Base-by-base conservation (phyloP, 2,329 filamentous ascomycete genomes). In the Curvularia lunata region DNA sequence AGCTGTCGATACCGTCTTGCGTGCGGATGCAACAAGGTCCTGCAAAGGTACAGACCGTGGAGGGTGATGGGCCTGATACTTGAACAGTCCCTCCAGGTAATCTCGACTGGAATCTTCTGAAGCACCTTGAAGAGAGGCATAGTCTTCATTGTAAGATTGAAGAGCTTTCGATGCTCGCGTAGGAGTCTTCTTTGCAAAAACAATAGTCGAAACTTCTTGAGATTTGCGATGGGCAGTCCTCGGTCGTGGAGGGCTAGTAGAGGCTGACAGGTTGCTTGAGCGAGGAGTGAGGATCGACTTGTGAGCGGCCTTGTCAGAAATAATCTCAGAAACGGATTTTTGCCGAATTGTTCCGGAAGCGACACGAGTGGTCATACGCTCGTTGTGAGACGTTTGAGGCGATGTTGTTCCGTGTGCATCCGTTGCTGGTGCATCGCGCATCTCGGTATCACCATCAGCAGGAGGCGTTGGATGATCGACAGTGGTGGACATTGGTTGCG, bases 1-100 rank as follows among this genome's bases (percentile, higher is more conserved):
- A 1, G 88, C 83, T 0, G 94, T 98, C 1, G 90, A 92, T 10
- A 98, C 81, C 0, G 92, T 96, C 75, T 99, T 99, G 71, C 93
- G 90, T 4, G 93, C 91, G 43, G 91, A 89, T 54, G 88, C 85
- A 3, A 98, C 81, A 0, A 98, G 83, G 41, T 91, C 88, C 55
- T 91, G 80, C n/a, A 89, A 78, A 23, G 82, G 79, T 18, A 76
- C 77, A 41, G 82, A 80, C 58, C 83, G 78, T 45, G 83, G 83
- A 42, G 83, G 84, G 51, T 83, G 82, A 54, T 86, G 85, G 32
- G 86, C 84, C 62, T 83, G 80, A 38, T 79, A 82, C 43, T 78
- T 74, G 70, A 88, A 89, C 18, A 89, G 77, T 6, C 85, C 86
- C 65, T 87, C 84, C 4, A 89, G 77, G 67, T 89, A 89, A 67